A percentile compares a stretch with the other conserved stretches of the same genome.
Conservation (phyloP, 2,329 filamentous ascomycete species). For the Talaromyces sp. region DNA sequence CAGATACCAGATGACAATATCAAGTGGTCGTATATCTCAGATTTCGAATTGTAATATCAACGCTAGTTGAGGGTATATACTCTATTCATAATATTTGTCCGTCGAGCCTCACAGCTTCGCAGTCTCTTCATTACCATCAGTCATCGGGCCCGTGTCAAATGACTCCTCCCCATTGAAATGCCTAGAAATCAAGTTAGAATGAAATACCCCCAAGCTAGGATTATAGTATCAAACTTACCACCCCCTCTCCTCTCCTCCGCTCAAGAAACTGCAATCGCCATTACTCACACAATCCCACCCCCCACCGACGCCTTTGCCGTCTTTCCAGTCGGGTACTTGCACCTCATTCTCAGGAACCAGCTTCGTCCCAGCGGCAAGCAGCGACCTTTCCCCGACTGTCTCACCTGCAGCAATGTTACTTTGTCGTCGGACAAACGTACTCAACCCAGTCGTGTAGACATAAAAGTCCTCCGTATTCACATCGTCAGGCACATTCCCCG, state of each 20-base stretch:
- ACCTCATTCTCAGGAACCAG: slow-evolving; percentile 16
- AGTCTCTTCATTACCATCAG: slow-evolving; percentile 8
- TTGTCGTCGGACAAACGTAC: slow-evolving; percentile 56
- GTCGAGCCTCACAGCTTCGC: neutral
- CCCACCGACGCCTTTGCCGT: slow-evolving; percentile 61
- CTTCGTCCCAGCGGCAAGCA: slow-evolving; percentile 27
- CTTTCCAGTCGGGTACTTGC: slow-evolving; percentile 48
- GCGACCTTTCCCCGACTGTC: slow-evolving; percentile 22
- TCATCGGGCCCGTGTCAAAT: slow-evolving; percentile 37
- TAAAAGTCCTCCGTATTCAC: slow-evolving; percentile 72
- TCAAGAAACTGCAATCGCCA: slow-evolving; percentile 80
- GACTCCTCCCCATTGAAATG: slow-evolving; percentile 45
- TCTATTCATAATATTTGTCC: neutral
- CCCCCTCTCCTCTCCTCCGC: slow-evolving; percentile 75
- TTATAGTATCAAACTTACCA: slow-evolving; percentile 56
- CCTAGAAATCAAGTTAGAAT: slow-evolving; percentile 20
- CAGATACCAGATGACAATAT: neutral
- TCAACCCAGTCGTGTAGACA: slow-evolving; percentile 79
- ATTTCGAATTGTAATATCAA: neutral
- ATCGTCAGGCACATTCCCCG: slow-evolving; percentile 69
- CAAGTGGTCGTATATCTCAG: neutral
- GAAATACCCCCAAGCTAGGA: slow-evolving; percentile 17
- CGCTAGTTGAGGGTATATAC: neutral
- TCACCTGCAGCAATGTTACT: neutral
- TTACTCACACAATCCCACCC: slow-evolving; percentile 78